These are phyloP conservation scores for Trichoderma gamsii DNA, from an alignment of 495 filamentous ascomycete species.

Conservation along the genomic window DNA sequence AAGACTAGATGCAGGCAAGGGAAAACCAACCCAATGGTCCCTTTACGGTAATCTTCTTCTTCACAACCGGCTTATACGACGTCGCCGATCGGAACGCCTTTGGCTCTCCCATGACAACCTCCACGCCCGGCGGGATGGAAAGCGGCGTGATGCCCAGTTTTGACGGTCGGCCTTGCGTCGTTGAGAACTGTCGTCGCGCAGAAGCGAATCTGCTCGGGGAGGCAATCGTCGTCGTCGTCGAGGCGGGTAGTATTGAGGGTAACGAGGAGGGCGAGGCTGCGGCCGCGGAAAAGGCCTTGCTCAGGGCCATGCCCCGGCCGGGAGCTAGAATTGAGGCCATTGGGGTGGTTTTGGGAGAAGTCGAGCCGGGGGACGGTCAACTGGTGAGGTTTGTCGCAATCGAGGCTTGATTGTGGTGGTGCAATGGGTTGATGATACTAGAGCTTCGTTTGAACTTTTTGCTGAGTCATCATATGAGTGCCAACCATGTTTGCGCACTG, in stretches of 20 bases:
- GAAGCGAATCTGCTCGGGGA: not conserved
- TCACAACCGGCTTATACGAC: slow-evolving; percentile 45
- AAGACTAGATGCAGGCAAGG: not conserved
- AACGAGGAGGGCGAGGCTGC: slow-evolving; percentile 37
- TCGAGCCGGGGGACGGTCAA: not conserved
- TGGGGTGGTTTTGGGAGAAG: slow-evolving; percentile 8
- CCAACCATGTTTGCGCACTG: not conserved
- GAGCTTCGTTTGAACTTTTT: slow-evolving; percentile 3
- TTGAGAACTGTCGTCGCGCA: slow-evolving; percentile 63
- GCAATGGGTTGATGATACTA: not conserved
- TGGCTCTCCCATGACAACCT: slow-evolving; percentile 59
- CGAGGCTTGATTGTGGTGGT: not conserved
- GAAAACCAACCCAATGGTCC: slow-evolving; percentile 63
- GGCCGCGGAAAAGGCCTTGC: slow-evolving; percentile 30
- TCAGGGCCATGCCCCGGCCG: slow-evolving; percentile 38
- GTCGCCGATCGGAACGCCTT: slow-evolving; percentile 45
- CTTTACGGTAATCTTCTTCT: slow-evolving; percentile 58
- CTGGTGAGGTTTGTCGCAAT: not conserved
- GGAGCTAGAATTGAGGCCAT: slow-evolving; percentile 44
- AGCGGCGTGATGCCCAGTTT: slow-evolving; percentile 80
- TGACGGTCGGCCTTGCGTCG: slow-evolving; percentile 57
- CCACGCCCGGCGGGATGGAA: slow-evolving; percentile 77
- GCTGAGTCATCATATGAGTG: slow-evolving; percentile 2
- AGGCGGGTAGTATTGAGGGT: slow-evolving; percentile 69
- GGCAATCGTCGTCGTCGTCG: slow-evolving; percentile 38